phyloP scores from a whole-genome alignment of 495 filamentous ascomycete species.

The Aspergillus conjunctus region DNA sequence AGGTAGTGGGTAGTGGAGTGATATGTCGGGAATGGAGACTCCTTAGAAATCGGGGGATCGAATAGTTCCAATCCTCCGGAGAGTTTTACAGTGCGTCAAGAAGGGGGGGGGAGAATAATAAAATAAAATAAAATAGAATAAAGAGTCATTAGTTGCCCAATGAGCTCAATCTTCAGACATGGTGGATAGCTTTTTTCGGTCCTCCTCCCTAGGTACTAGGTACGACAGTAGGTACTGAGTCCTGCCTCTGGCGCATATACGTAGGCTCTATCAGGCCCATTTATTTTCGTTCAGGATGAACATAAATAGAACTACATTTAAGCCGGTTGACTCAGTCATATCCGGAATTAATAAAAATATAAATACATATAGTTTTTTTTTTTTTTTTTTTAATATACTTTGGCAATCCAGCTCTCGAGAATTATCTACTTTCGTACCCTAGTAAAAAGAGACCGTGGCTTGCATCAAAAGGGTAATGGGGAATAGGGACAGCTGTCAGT shows the following conservation, averaged over 20 bases:
- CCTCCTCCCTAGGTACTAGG: not conserved
- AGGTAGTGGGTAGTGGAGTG: constrained; percentile 4
- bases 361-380: not conserved
- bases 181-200: constrained; percentile 9
- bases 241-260: no score
- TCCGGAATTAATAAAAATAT: not conserved
- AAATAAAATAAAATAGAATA: not conserved
- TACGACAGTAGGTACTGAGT: no score
- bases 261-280: not conserved
- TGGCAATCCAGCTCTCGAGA: not conserved
- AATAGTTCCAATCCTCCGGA: constrained; percentile 30
- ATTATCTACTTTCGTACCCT: constrained; percentile 8
- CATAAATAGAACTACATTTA: not conserved
- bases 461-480: constrained; percentile 38
- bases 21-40: constrained; percentile 20
- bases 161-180: constrained; percentile 25
- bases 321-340: no score
- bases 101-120: not conserved
- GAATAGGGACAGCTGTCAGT: constrained; percentile 36
- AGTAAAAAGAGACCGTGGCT: constrained; percentile 31
- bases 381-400: not conserved
- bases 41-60: constrained; percentile 19
- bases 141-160: constrained; percentile 12
- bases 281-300: not conserved
- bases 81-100: constrained; percentile 11